Conservation (phyloP, 1,284 basidiomycete species). For the Cutaneotrichosporon cyanovorans region DNA sequence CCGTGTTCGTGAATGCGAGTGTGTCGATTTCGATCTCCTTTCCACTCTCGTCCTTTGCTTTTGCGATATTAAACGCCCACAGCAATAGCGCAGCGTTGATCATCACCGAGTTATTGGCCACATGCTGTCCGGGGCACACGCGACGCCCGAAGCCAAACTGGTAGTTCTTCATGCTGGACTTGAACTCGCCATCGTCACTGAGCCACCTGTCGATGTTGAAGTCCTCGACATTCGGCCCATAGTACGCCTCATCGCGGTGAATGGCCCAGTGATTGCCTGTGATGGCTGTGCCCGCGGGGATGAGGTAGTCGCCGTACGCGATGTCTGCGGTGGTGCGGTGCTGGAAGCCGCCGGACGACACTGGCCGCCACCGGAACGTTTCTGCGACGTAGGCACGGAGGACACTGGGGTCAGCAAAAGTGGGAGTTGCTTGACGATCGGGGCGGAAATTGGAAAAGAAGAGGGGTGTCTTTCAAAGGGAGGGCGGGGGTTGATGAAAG, state of each 20-base stretch:
- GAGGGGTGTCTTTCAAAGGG: not conserved
- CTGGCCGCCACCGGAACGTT: constrained; percentile 18
- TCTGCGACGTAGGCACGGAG: constrained; percentile 16
- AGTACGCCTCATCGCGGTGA: constrained; percentile 22
- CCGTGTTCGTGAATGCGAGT: constrained; percentile 16
- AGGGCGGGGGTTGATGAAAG: not conserved
- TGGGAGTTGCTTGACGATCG: not conserved
- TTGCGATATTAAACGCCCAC: constrained; percentile 37
- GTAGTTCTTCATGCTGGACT: constrained; percentile 16
- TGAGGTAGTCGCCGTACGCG: constrained; percentile 5
- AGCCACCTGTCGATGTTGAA: constrained; percentile 25
- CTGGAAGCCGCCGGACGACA: constrained; percentile 16
- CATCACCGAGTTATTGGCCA: constrained; percentile 40
- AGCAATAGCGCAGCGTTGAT: constrained; percentile 39
- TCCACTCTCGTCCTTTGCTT: constrained; percentile 1
- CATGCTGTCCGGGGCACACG: constrained; percentile 41
- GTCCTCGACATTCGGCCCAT: constrained; percentile 20
- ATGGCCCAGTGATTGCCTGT: constrained; percentile 20
- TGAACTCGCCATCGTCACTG: constrained; percentile 11
- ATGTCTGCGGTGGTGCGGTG: constrained; percentile 10
- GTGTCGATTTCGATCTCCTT: constrained; percentile 18
- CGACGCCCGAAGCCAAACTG: constrained; percentile 31
- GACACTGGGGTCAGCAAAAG: not conserved
- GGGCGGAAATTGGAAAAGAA: not conserved
- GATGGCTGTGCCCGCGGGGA: constrained; percentile 6